Percentiles rank a stretch among this genome's conserved stretches.
Conservation (phyloP, 2,329 filamentous ascomycete genomes). For the Aspergillus jensenii region DNA sequence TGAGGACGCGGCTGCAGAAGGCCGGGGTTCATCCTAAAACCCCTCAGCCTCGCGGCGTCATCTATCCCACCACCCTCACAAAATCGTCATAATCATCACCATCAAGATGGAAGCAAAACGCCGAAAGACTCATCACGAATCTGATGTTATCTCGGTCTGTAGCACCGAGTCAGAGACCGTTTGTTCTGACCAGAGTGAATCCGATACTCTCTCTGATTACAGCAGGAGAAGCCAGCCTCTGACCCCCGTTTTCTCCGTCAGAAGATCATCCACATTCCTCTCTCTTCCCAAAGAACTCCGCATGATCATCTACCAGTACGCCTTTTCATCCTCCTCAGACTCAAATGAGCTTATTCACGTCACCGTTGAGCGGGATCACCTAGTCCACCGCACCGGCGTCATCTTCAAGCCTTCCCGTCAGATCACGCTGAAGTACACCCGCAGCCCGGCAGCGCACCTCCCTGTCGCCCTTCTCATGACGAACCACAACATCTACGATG, state of each 20-base stretch:
- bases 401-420: not conserved
- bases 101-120: not conserved
- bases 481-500: constrained; percentile 8
- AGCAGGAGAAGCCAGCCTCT: not conserved
- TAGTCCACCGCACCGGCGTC: not conserved
- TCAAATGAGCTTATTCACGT: not conserved
- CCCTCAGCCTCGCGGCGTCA: not conserved
- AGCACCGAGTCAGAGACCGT: constrained; percentile 1
- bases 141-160: not conserved
- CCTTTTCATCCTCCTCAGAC: not conserved
- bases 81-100: not conserved
- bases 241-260: not conserved
- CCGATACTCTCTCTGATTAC: not conserved
- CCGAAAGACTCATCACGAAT: not conserved
- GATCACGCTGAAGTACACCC: constrained; percentile 6
- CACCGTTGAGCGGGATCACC: not conserved
- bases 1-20: not conserved
- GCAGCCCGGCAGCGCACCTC: not conserved
- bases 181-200: not conserved
- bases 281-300: constrained; percentile 8
- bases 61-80: not conserved
- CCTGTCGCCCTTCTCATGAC: constrained; percentile 1
- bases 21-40: not conserved
- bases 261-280: not conserved
- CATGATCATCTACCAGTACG: constrained; percentile 6